phyloP scores from a whole-genome alignment of 2,329 filamentous ascomycete species.

The Acrodontium crateriforme region DNA sequence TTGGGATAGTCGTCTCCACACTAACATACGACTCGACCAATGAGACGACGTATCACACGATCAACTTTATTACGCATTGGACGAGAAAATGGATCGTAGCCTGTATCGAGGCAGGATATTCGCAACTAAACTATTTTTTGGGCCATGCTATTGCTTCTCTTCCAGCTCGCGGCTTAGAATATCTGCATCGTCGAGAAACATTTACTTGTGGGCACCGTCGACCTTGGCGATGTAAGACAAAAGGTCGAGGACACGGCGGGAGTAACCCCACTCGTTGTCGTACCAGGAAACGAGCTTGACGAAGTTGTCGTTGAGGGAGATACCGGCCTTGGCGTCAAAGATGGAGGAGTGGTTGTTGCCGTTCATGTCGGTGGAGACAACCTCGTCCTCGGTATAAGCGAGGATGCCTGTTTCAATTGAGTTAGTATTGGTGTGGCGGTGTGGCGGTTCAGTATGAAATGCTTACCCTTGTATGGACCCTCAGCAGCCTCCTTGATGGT shows the following conservation, averaged over 20 bases:
- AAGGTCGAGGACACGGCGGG: constrained; percentile 54
- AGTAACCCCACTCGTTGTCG: constrained; percentile 97
- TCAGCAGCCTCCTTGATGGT: constrained; percentile 74
- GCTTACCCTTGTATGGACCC: constrained; percentile 65
- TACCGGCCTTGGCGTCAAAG: constrained; percentile 98
- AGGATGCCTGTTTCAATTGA: constrained; percentile 52
- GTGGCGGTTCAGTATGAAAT: not conserved
- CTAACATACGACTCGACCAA: too few species aligned
- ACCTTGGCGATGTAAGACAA: constrained; percentile 29
- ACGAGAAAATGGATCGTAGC: too few species aligned
- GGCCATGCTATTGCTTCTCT: too few species aligned
- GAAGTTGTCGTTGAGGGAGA: constrained; percentile 96
- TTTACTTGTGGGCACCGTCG: constrained; percentile 17
- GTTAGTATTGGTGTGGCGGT: too few species aligned
- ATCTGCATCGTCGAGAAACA: too few species aligned
- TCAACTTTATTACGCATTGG: too few species aligned
- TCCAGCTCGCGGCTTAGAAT: too few species aligned
- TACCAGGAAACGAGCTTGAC: constrained; percentile 92
- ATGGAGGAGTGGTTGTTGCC: constrained; percentile 91
- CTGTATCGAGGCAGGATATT: too few species aligned
- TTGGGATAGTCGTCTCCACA: too few species aligned
- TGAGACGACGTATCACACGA: too few species aligned
- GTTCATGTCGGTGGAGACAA: constrained; percentile 89
- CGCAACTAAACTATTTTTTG: too few species aligned
- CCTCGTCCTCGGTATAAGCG: constrained; percentile 89